phyloP scores from a whole-genome alignment of 2,329 filamentous ascomycete species.

The Hypoxylon sp. region DNA sequence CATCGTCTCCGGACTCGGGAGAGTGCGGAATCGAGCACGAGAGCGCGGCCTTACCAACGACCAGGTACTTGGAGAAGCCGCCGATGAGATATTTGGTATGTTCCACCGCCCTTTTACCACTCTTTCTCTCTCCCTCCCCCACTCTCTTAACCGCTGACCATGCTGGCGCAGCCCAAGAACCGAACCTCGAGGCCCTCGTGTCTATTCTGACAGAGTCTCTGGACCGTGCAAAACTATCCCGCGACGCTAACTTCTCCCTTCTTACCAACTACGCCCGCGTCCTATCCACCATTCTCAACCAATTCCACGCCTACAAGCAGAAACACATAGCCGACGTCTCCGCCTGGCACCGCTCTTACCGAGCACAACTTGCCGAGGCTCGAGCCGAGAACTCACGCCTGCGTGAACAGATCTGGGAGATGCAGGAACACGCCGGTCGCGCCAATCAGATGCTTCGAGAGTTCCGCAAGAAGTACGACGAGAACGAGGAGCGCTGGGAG shows the following conservation, averaged over 20 bases:
- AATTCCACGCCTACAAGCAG: slow-evolving; percentile 75
- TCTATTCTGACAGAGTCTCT: slow-evolving; percentile 72
- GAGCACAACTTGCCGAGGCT: slow-evolving; percentile 72
- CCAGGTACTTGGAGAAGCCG: slow-evolving; percentile 67
- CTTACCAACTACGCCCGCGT: slow-evolving; percentile 70
- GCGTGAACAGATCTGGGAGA: slow-evolving; percentile 75
- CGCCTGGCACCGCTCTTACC: slow-evolving; percentile 75
- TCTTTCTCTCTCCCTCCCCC: not conserved
- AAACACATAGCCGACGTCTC: slow-evolving; percentile 72
- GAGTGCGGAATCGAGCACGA: slow-evolving; percentile 69
- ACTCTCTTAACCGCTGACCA: slow-evolving; percentile 16
- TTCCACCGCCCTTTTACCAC: not conserved
- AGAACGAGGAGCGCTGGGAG: slow-evolving; percentile 67
- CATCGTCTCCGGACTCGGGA: slow-evolving; percentile 72
- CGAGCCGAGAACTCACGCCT: slow-evolving; percentile 73
- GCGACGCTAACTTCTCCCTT: slow-evolving; percentile 70
- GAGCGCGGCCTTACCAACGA: slow-evolving; percentile 67
- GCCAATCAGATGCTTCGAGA: slow-evolving; percentile 70
- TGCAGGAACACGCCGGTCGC: slow-evolving; percentile 70
- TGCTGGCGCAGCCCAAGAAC: slow-evolving; percentile 62
- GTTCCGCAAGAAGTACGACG: slow-evolving; percentile 69
- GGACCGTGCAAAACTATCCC: slow-evolving; percentile 70
- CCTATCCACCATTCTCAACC: slow-evolving; percentile 69
- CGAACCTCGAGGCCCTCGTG: slow-evolving; percentile 71
- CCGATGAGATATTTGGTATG: slow-evolving; percentile 68